Evolutionary conservation across 192 early-diverging fungal species (phyloP), one percentile per base, ranked within the genome.

Genomic region (Rhizophagus sp.): DNA sequence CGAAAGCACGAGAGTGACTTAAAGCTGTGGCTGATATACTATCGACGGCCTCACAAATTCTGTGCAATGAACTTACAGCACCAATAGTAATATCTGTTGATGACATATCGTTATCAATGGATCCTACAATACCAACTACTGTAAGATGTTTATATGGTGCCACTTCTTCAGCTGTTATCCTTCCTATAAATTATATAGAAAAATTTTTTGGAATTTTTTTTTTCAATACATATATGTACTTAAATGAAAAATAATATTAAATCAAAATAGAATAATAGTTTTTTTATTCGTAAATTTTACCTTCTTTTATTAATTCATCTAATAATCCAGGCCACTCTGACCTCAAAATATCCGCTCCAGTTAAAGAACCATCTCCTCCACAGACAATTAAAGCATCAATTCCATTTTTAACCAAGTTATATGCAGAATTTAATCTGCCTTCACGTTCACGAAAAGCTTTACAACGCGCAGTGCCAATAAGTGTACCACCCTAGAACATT

Each of bases 281-380:
- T 52, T n/a, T 34, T 62, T 62, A 12, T 63, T 3, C 24, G 24
- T 47, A 22, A 22, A 24, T 15, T 44, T 83, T 84, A 39, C 88
- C 88, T 22, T 77, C 85, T 5, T 83, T 76, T 76, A 95, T 85
- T 33, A 99, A 87, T 82, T 96, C 94, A 57, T 87, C 90, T 2
- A 96, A 83, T 44, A 97, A 88, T 9, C 90, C 91, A 50, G 91
- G 87, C 97, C 97, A 99, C 85, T 99, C 97, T 17, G 91, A 85
- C 25, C 97, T 89, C 82, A 99, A 90, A 63, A 89, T 82, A 83
- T 99, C 96, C 1, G 97, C 97, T 71, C 97, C 97, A 3, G 97
- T 99, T 76, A 99, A 89, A 10, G 96, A 97, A 11, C 97, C 97
- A 80, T 99, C 97, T 78, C 97, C 97, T 75, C 97, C 97, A 86